phyloP scores from a whole-genome alignment of 495 filamentous ascomycete genomes.

The Penicillium tannophilum region DNA sequence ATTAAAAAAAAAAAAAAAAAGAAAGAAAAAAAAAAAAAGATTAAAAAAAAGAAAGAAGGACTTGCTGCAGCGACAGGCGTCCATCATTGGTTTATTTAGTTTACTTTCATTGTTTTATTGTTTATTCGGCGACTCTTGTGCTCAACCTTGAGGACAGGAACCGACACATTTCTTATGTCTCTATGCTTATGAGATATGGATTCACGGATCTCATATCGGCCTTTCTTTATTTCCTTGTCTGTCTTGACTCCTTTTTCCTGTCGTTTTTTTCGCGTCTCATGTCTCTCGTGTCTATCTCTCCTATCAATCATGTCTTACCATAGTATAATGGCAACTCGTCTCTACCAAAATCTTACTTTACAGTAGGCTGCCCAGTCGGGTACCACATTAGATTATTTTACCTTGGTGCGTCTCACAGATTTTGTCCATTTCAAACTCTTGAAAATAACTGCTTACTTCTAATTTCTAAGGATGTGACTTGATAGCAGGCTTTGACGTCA shows the following conservation, averaged over 20 bases:
- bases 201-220: slow-evolving; percentile 2
- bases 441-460: too few relatives aligned
- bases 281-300: background rate
- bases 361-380: background rate
- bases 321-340: slow-evolving; percentile 10
- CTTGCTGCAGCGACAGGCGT: background rate
- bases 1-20: slow-evolving; percentile 5
- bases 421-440: too few relatives aligned
- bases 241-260: background rate
- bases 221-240: background rate
- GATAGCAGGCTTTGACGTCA: too few relatives aligned
- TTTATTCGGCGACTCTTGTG: background rate
- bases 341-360: background rate
- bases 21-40: background rate
- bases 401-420: too few relatives aligned
- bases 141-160: background rate
- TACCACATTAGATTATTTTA: background rate
- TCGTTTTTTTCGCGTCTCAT: slow-evolving; percentile 1
- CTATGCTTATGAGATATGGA: slow-evolving; percentile 4
- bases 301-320: background rate
- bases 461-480: too few relatives aligned
- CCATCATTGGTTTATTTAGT: background rate
- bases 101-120: background rate
- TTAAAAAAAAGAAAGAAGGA: background rate
- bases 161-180: slow-evolving; percentile 6